Evolutionary conservation across 306 rosid species (phyloP), one percentile per base, ranked within the genome.

Genomic region (Citrullus amarus): DNA sequence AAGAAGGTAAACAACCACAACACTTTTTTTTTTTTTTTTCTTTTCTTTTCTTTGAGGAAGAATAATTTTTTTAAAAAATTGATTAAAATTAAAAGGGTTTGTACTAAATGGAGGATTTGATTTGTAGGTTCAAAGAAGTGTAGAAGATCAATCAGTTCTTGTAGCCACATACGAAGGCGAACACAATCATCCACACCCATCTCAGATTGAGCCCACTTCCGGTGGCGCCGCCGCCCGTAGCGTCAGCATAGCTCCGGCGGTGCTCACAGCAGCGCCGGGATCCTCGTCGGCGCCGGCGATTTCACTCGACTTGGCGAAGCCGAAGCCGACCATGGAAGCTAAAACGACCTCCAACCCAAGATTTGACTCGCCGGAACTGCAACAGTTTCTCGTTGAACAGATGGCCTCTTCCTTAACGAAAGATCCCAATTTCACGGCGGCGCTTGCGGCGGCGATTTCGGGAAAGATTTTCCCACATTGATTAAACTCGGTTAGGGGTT

Each of bases 81-180:
- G 39, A 34, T 36, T 36, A 36, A 43, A 44, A 9, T 32, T 32
- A 20, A 16, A 50, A 15, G 11, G 32, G 30, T n/a, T 46, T 46
- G 36, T 41, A 7, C 4, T 66, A 38, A 36, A 17, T 48, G 80
- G 51, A 18, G 80, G 51, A 39, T 41, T 43, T 15, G 17, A 75
- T 50, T 12, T 78, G 84, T 83, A 96, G 99, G 98, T 96, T 18
- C 99, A 96, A 82, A 91, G 98, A 91, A 96, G 97, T 79, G 92
- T 84, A 13, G 98, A 96, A 9, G 99, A 96, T 88, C 99, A 96
- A 80, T 88, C 95, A 7, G 34, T 92, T 56, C 73, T 96, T 43
- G 98, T 92, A 48, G 98, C 98, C 41, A 96, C 99, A 63, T 96
- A 96, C 74, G 98, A 96, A 90, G 99, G 99, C 8, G 99, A 92